Evolutionary conservation across 352 stramenopile genomes (phyloP), one percentile per base, ranked within the genome.

Genomic region (Hyaloperonospora brassicae): DNA sequence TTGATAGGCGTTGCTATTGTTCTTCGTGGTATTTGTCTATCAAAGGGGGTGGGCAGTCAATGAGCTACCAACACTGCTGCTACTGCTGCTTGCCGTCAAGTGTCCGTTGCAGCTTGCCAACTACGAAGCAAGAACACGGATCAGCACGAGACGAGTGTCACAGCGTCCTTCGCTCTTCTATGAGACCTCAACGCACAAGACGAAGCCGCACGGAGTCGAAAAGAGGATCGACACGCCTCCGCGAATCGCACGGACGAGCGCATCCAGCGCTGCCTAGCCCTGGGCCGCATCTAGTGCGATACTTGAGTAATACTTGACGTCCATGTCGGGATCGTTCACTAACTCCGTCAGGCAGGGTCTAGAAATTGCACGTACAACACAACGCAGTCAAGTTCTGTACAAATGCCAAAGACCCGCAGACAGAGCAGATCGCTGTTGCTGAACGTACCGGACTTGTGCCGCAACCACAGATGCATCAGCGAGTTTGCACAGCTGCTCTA

Each of bases 281-380:
- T 86, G 68, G 52, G 89, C 77, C 13, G 73, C 70, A 59, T 92
- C 82, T 59, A 92, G 60, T 48, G 82, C 82, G 54, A 89, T 68
- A 67, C 75, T 85, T 66, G 82, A 84, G 68, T 86, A 92, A 72
- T 87, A 92, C 76, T 92, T 92, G 59, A 92, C 82, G 64, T 92
- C 82, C 44, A 75, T 76, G 63, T 92, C 82, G 46, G 66, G 70
- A 62, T 92, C 82, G 70, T 80, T 86, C 57, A 81, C 73, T 47
- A 92, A 62, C 45, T 88, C 75, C 47, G 74, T 72, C 47, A 92
- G 66, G 59, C 82, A 89, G 47, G 82, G 75, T 75, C 81, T 88
- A 51, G 21, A 48, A 17, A 55, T 34, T 4, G 4, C 4, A 8
- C 4, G 4, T 34, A 53, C 21, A 30, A 12, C 52, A 30, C 5